These are phyloP conservation scores for Nemania bipapillata DNA, from an alignment of 2,329 filamentous ascomycete genomes.

Conservation along the genomic window DNA sequence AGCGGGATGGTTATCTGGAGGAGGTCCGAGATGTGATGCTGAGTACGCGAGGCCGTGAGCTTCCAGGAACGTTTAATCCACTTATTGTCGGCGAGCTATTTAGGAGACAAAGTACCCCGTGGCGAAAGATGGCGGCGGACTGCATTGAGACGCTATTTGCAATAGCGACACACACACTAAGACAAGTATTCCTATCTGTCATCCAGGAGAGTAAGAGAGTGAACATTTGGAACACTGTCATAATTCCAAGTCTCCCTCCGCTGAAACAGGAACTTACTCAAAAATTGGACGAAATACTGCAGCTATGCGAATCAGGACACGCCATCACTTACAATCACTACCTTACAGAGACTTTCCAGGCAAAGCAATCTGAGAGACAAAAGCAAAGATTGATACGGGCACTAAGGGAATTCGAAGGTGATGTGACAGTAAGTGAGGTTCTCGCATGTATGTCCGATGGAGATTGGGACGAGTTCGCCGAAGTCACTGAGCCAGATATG, in stretches of 20 bases:
- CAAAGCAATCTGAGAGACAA: conserved; percentile 35
- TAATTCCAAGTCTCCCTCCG: neutral
- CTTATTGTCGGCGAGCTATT: neutral
- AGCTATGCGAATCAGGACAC: conserved; percentile 43
- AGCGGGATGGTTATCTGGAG: no score
- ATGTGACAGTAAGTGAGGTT: no score
- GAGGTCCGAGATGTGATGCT: neutral
- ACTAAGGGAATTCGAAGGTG: neutral
- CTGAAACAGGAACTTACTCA: neutral
- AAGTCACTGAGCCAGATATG: neutral
- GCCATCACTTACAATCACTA: conserved; percentile 53
- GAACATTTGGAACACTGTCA: neutral
- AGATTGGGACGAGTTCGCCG: neutral
- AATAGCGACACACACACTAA: neutral
- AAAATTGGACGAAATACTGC: conserved; percentile 20
- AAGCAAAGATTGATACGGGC: neutral
- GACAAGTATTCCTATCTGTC: neutral
- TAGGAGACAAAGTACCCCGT: neutral
- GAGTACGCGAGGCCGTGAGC: neutral
- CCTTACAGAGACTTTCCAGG: conserved; percentile 50
- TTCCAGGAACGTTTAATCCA: neutral
- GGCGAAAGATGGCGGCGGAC: neutral
- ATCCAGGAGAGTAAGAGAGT: neutral
- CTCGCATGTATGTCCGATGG: neutral
- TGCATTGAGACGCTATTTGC: neutral